Conservation (phyloP, 495 filamentous ascomycete species). For the Durotheca rogersii region DNA sequence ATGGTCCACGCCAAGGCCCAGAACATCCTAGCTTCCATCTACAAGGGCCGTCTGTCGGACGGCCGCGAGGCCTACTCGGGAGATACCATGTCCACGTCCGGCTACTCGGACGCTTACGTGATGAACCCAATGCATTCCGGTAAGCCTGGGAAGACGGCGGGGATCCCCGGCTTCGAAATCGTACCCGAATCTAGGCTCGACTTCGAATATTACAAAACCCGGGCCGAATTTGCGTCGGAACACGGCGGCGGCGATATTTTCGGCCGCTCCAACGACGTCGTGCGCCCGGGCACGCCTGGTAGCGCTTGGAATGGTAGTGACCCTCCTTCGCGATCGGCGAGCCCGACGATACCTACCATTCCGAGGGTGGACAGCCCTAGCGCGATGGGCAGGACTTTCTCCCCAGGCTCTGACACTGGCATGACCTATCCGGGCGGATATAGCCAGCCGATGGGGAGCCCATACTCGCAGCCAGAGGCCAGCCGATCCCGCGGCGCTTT, state of each 20-base stretch:
- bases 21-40: slow-evolving; percentile 75
- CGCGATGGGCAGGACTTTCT: slow-evolving; percentile 13
- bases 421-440: slow-evolving; percentile 34
- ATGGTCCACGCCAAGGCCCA: slow-evolving; percentile 94
- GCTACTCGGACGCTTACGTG: slow-evolving; percentile 67
- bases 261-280: slow-evolving; percentile 64
- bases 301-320: slow-evolving; percentile 47
- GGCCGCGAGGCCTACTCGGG: slow-evolving; percentile 53
- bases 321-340: slow-evolving; percentile 41
- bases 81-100: slow-evolving; percentile 60
- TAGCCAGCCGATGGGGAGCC: slow-evolving; percentile 25
- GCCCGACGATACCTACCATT: slow-evolving; percentile 37
- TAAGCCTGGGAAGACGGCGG: slow-evolving; percentile 66
- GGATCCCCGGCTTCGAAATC: slow-evolving; percentile 72
- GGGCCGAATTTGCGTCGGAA: slow-evolving; percentile 83
- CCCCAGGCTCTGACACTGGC: slow-evolving; percentile 28
- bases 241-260: slow-evolving; percentile 78
- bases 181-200: slow-evolving; percentile 89
- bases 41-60: slow-evolving; percentile 71
- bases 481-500: slow-evolving; percentile 37
- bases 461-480: slow-evolving; percentile 10
- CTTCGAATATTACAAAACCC: slow-evolving; percentile 87
- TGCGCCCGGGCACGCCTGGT: slow-evolving; percentile 67
- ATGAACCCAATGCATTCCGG: slow-evolving; percentile 80
- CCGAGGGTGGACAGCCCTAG: slow-evolving; percentile 26